Conservation (phyloP, 106 monocot species). For the Allium cepa region DNA sequence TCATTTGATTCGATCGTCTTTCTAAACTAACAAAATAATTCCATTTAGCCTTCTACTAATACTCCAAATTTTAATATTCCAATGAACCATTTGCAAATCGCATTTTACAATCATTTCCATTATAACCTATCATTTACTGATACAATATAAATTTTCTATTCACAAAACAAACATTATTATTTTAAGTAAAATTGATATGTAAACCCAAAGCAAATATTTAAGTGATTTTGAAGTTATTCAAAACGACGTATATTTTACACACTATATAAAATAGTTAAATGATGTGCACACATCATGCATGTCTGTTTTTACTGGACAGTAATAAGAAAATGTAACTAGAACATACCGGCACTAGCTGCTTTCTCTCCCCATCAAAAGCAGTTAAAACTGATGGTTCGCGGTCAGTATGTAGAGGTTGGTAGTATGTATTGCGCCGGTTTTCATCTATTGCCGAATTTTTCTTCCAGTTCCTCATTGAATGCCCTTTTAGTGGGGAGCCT, state of each 20-base stretch:
- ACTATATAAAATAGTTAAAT: neutral
- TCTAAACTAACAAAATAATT: too few relatives aligned
- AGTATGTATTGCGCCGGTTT: conserved; percentile 62
- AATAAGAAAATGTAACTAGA: neutral
- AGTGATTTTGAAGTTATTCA: neutral
- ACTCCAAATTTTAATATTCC: too few relatives aligned
- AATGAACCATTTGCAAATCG: too few relatives aligned
- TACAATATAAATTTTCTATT: too few relatives aligned
- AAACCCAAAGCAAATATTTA: neutral
- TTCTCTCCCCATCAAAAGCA: conserved; percentile 35
- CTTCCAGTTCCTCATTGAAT: conserved; percentile 37
- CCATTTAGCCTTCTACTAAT: too few relatives aligned
- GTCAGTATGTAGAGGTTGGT: conserved; percentile 19
- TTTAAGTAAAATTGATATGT: neutral
- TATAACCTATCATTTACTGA: too few relatives aligned
- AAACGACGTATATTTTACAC: neutral
- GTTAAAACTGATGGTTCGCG: conserved; percentile 29
- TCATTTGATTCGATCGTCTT: neutral
- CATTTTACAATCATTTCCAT: too few relatives aligned
- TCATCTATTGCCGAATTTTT: conserved; percentile 53
- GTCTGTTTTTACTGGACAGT: too few relatives aligned
- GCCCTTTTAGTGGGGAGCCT: conserved; percentile 46
- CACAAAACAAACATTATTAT: neutral
- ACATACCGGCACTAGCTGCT: conserved; percentile 55
- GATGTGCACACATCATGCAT: neutral